Conservation (phyloP, 768 basidiomycete genomes). For the Sutorius australiensis region DNA sequence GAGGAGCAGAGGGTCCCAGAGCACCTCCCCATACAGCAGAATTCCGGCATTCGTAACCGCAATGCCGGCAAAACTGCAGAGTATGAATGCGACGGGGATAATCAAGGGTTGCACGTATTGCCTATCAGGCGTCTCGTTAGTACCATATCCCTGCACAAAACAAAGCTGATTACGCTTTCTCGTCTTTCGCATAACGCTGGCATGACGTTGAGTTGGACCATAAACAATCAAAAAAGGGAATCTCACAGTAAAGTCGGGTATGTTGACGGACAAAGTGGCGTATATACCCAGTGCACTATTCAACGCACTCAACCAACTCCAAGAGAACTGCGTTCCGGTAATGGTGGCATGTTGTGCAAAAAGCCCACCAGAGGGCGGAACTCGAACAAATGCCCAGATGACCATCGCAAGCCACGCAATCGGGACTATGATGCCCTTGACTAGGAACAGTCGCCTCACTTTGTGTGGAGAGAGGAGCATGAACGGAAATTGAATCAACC, state of each 20-base stretch:
- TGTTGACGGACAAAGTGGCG: conserved; percentile 70
- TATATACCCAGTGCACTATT: conserved; percentile 78
- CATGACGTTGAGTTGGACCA: conserved; percentile 1
- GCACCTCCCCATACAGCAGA: conserved; percentile 43
- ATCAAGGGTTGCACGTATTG: conserved; percentile 73
- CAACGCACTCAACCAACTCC: conserved; percentile 75
- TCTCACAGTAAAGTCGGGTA: conserved; percentile 75
- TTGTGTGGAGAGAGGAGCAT: conserved; percentile 74
- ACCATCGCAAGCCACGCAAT: conserved; percentile 66
- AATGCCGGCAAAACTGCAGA: conserved; percentile 76
- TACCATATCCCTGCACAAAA: not conserved
- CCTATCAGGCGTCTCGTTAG: conserved; percentile 31
- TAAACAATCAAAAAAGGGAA: not conserved
- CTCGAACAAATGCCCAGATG: conserved; percentile 75
- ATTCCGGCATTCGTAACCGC: conserved; percentile 76
- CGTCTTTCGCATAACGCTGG: conserved; percentile 69
- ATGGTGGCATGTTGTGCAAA: conserved; percentile 44
- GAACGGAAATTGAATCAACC: conserved; percentile 73
- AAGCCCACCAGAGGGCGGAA: conserved; percentile 58
- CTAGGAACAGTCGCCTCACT: conserved; percentile 71
- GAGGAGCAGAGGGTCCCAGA: conserved; percentile 65
- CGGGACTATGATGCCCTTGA: conserved; percentile 64
- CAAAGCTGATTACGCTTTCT: conserved; percentile 27
- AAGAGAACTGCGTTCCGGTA: conserved; percentile 53
- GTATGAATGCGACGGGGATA: conserved; percentile 73